Evolutionary conservation across 495 filamentous ascomycete species (phyloP).

Genomic region (Recurvomyces mirabilis): DNA sequence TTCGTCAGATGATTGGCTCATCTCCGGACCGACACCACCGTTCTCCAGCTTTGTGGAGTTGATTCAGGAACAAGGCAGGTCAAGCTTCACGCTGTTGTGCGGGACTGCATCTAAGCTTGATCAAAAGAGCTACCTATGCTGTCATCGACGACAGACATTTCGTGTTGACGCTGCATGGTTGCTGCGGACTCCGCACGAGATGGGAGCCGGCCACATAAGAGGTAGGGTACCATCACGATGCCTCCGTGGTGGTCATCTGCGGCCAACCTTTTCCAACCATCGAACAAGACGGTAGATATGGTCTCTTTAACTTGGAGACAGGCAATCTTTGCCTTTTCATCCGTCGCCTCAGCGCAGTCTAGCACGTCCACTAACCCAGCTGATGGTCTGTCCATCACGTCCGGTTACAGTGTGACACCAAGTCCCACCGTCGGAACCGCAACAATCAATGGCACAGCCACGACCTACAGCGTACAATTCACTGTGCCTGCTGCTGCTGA

Average conservation of each 20-base stretch:
- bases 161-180: too few species aligned
- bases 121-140: too few species aligned
- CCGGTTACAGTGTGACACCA: not conserved
- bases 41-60: too few species aligned
- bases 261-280: not conserved
- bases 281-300: not conserved
- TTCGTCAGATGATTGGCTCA: too few species aligned
- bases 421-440: not conserved
- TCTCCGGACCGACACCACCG: too few species aligned
- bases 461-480: conserved; percentile 28
- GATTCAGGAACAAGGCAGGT: too few species aligned
- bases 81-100: too few species aligned
- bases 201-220: not conserved
- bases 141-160: too few species aligned
- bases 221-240: not conserved
- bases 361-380: not conserved
- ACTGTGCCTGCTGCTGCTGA: conserved; percentile 49
- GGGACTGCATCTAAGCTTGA: too few species aligned
- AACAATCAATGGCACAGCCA: conserved; percentile 16
- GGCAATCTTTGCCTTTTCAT: not conserved
- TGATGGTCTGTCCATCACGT: not conserved
- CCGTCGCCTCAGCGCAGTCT: not conserved
- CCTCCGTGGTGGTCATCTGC: not conserved
- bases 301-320: not conserved
- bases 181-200: too few species aligned